Evolutionary conservation across 2,329 filamentous ascomycete species (phyloP), one percentile per base, ranked within the genome.

Genomic region (Alternaria atra): DNA sequence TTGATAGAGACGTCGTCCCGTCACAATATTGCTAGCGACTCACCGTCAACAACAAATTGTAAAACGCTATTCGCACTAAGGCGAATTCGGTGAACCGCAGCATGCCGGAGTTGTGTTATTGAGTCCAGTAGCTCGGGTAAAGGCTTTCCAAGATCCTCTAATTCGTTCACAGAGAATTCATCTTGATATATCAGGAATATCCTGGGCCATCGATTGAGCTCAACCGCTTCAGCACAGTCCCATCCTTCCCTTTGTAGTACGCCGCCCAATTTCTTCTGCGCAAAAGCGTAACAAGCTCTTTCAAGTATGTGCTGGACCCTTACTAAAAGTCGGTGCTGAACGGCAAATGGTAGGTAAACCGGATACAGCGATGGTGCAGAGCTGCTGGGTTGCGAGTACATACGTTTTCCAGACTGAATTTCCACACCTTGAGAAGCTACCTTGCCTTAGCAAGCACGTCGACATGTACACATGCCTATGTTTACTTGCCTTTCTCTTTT

Each of bases 211-310:
- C 13, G 25, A 2, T 46, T 46, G 2, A 58, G 40, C 13, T 58
- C 55, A 0, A 53, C 32, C 4, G 48, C 55, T 32, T 58, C 55
- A 5, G 55, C 55, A 13, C 48, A 58, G 17, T 58, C 55, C 55
- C 55, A 58, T 0, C 20, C 39, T 20, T 58, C 30, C 7, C 10
- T 44, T 1, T 53, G 17, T 1, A 58, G 6, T 7, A 32, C 4
- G 2, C 7, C 32, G 3, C 1, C 5, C 1, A 53, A 12, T 1
- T 17, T 17, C 8, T 30, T 44, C 40, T 46, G 23, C 2, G 55
- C 47, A 6, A 53, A 58, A 1, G 17, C 7, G 48, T 46, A 58
- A 20, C 55, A 53, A 0, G 48, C 15, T 6, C 40, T 53, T 12
- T 58, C 55, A 9, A 58, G 55, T 1, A 17, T n/a, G 25, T 43